A percentile compares a stretch with the other conserved stretches of the same genome.
Conservation (phyloP, 495 filamentous ascomycete species). For the Penicillium chermesinum region DNA sequence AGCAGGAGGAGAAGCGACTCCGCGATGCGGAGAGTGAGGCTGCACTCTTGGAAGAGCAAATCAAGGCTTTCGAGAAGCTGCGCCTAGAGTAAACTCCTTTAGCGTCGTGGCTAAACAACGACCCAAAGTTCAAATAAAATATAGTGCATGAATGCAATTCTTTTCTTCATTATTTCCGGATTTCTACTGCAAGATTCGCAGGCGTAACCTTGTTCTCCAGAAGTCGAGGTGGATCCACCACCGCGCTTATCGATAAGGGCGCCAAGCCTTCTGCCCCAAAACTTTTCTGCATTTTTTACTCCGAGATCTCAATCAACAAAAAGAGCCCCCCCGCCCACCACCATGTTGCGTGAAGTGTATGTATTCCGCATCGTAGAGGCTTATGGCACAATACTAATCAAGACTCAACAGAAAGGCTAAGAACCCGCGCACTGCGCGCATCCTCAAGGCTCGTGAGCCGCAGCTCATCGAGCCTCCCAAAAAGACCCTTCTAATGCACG, state of each 20-base stretch:
- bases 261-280: constrained; percentile 29
- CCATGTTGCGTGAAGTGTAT: constrained; percentile 38
- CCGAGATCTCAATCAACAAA: constrained; percentile 12
- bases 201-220: too few relatives aligned
- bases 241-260: constrained; percentile 26
- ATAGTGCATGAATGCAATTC: constrained; percentile 14
- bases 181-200: background rate
- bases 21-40: constrained; percentile 53
- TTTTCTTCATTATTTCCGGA: background rate
- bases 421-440: constrained; percentile 89
- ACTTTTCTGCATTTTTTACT: constrained; percentile 30
- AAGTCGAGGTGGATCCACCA: background rate
- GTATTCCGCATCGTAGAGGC: constrained; percentile 6
- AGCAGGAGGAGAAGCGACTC: constrained; percentile 54
- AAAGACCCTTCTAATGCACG: constrained; percentile 77
- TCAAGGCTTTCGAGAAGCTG: constrained; percentile 46
- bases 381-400: background rate
- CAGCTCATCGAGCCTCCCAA: constrained; percentile 85
- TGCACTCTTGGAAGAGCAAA: constrained; percentile 50
- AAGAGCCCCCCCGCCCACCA: constrained; percentile 13
- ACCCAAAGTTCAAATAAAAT: constrained; percentile 2
- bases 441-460: constrained; percentile 84
- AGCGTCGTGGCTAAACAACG: background rate
- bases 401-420: constrained; percentile 65
- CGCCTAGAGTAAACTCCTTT: constrained; percentile 35